These are phyloP conservation scores for Trichoderma arundinaceum DNA, from an alignment of 2,329 filamentous ascomycete species.

Conservation along the genomic window DNA sequence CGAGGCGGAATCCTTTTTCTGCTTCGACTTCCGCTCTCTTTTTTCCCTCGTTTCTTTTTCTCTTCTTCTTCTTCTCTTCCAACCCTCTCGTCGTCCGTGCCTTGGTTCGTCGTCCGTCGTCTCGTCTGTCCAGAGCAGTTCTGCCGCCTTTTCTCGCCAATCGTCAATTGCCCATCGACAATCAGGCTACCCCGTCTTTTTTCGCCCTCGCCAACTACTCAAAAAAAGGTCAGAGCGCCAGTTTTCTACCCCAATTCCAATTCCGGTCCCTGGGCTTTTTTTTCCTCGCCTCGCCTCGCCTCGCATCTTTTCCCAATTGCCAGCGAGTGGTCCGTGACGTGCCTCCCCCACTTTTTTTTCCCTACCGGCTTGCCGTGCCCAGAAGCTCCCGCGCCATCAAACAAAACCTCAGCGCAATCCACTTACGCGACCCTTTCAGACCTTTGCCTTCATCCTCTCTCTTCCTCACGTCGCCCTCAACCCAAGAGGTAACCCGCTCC, in stretches of 20 bases:
- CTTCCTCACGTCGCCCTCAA: slow-evolving; percentile 23
- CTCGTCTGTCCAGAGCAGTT: slow-evolving; percentile 17
- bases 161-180: slow-evolving; percentile 25
- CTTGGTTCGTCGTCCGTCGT: slow-evolving; percentile 8
- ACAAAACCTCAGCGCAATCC: slow-evolving; percentile 39
- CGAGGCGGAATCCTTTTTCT: slow-evolving; percentile 26
- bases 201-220: not conserved
- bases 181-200: slow-evolving; percentile 27
- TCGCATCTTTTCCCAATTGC: slow-evolving; percentile 22
- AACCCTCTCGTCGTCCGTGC: slow-evolving; percentile 28
- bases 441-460: slow-evolving; percentile 22
- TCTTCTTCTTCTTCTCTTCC: slow-evolving; percentile 23
- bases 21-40: slow-evolving; percentile 8
- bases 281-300: slow-evolving; percentile 13
- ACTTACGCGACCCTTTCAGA: slow-evolving; percentile 35
- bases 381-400: slow-evolving; percentile 32
- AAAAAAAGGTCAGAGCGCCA: slow-evolving; percentile 29
- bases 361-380: slow-evolving; percentile 18
- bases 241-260: not conserved
- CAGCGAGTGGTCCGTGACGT: slow-evolving; percentile 36
- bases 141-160: slow-evolving; percentile 10
- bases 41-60: slow-evolving; percentile 4
- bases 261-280: slow-evolving; percentile 10
- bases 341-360: slow-evolving; percentile 34
- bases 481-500: slow-evolving; percentile 27